These are phyloP conservation scores for Chamaenerion angustifolium DNA, from an alignment of 345 rosid genomes.

Conservation along the genomic window DNA sequence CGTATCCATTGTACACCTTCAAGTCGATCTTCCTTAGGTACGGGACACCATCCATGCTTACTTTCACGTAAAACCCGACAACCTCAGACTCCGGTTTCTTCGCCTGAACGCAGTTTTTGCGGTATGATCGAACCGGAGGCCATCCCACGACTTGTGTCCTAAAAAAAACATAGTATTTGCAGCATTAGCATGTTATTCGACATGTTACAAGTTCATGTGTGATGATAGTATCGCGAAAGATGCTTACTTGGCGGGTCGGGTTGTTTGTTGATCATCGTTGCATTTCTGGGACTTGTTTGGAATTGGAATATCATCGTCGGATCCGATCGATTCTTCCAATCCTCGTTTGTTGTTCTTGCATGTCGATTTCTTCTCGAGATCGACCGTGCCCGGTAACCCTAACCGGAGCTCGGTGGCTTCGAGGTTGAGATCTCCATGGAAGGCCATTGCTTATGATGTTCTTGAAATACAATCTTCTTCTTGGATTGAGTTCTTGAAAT, in stretches of 20 bases:
- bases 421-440: constrained; percentile 33
- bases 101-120: constrained; percentile 33
- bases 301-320: neutral
- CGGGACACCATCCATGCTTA: constrained; percentile 87
- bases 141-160: constrained; percentile 72
- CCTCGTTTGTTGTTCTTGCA: constrained; percentile 38
- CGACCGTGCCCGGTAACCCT: constrained; percentile 67
- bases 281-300: constrained; percentile 5
- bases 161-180: neutral
- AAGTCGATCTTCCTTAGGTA: constrained; percentile 73
- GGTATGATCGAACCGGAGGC: constrained; percentile 66
- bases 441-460: constrained; percentile 1
- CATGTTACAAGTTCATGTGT: no score
- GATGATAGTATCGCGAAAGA: neutral
- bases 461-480: neutral
- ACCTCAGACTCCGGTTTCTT: constrained; percentile 35
- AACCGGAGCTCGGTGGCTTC: constrained; percentile 82
- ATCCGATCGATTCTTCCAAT: constrained; percentile 8
- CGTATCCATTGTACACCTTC: constrained; percentile 40
- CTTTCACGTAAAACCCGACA: constrained; percentile 49
- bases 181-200: neutral
- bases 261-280: constrained; percentile 14
- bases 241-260: constrained; percentile 57
- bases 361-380: constrained; percentile 9
- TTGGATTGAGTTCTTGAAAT: neutral